Base-by-base conservation (phyloP, 2,329 filamentous ascomycete genomes). In the Pyrenophora graminea region DNA sequence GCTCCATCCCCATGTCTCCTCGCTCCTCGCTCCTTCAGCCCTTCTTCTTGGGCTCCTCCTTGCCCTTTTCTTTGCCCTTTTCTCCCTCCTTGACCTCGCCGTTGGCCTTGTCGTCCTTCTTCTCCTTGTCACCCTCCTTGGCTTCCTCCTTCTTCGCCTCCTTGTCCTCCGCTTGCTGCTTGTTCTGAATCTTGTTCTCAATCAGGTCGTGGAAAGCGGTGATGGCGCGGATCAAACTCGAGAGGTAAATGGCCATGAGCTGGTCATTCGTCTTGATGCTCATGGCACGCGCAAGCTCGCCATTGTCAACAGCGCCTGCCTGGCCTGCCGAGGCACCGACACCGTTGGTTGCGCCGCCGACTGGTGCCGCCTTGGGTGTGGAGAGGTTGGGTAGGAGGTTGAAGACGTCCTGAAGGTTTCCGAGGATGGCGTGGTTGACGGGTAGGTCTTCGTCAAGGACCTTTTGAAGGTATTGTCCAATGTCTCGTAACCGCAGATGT, bases 161-260 rank as follows among this genome's bases (percentile, higher is more conserved):
- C 78, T 93, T 93, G 70, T 99, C 94, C 71, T 97, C 94, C 69
- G 95, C 89, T 74, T 95, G 90, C 77, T 97, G 92, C 74, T 93
- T 85, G 78, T 99, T 99, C 80, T 97, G 93, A 63, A 97, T 97
- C 84, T 99, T 99, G 81, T 99, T 99, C 80, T 99, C 94, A 62
- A 99, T 99, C 63, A 99, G 79, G 73, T 99, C 94, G 75, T 99
- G 94, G 87, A 97, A 99, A 6, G 94, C 94, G 10, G 94, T 97
- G 70, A 99, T 99, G 50, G 94, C 94, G 55, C 94, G 85, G 76
- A 99, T 97, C 79, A 97, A 79, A 79, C 90, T 96, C 78, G 90
- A 96, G 47, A 99, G 82, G 76, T 99, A 99, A 74, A 99, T 97
- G 45, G 92, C 86, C 90, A 99, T 97, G 60, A 99, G 84, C 79